Percentiles rank a stretch among this genome's conserved stretches.
phyloP scores from a whole-genome alignment of 2,329 filamentous ascomycete genomes.

The Pseudodiploospora longispora region DNA sequence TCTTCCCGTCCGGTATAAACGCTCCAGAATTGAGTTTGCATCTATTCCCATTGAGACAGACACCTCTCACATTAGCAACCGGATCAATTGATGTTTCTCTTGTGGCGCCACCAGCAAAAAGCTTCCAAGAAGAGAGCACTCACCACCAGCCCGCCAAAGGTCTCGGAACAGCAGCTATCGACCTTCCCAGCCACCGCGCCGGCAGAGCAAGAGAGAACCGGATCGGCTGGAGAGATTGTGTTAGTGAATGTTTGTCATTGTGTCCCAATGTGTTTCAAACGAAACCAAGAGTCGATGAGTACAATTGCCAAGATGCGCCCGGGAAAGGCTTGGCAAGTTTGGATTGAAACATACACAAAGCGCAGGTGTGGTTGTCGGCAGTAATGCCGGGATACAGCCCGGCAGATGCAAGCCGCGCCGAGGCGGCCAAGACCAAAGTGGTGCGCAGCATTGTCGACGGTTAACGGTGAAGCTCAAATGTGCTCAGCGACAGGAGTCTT shows the following conservation, averaged over 20 bases:
- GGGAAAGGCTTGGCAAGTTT: not conserved
- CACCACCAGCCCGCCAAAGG: constrained; percentile 52
- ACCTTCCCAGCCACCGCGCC: constrained; percentile 35
- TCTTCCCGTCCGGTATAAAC: constrained; percentile 54
- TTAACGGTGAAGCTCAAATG: not conserved
- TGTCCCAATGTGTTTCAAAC: too few relatives aligned
- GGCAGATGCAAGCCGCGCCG: constrained; percentile 24
- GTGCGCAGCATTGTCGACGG: constrained; percentile 18
- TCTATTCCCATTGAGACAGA: constrained; percentile 13
- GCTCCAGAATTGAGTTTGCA: constrained; percentile 58
- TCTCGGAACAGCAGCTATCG: constrained; percentile 58
- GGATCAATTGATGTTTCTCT: not conserved
- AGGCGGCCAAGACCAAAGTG: constrained; percentile 17
- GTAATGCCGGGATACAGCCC: constrained; percentile 37
- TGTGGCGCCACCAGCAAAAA: not conserved
- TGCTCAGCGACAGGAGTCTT: too few relatives aligned
- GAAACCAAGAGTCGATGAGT: too few relatives aligned
- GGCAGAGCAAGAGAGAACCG: constrained; percentile 39
- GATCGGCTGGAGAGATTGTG: constrained; percentile 7
- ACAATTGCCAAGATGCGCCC: too few relatives aligned
- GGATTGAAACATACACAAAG: constrained; percentile 28
- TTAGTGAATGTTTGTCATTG: not conserved
- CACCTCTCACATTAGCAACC: not conserved
- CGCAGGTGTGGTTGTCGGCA: constrained; percentile 48
- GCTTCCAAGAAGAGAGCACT: constrained; percentile 6